Base-by-base conservation (phyloP, 768 basidiomycete genomes). In the Cyclocybe cylindracea region DNA sequence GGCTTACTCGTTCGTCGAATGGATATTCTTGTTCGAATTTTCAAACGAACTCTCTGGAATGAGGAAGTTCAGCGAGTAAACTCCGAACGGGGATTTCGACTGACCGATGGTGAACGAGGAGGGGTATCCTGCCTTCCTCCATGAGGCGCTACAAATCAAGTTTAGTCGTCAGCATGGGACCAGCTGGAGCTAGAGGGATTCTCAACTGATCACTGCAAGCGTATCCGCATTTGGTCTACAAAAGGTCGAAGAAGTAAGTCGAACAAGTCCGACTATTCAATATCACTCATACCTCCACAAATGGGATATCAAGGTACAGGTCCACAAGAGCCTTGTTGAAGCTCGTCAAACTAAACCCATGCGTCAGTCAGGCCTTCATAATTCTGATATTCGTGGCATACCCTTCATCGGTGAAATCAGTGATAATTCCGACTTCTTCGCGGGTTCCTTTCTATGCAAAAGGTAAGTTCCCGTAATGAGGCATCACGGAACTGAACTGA, bases 161-260 rank as follows among this genome's bases (percentile, higher is more conserved):
- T 39, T 36, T 62, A 44, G 51, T 55, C 36, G 56, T 64, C 53
- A 70, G 65, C 58, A 64, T 62, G 55, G 60, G 60, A 56, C 59
- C 55, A 50, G 66, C 60, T 58, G 60, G 58, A 64, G 67, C 63
- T 56, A 62, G 58, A 54, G 44, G 36, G 58, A 60, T 44, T 36
- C 72, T 70, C 60, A 66, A 92, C 89, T 95, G 93, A 69, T 96
- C 94, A 59, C 89, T 91, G 77, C 94, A 97, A 46, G 92, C 93
- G 64, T 97, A 96, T 34, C 90, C 92, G 72, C 94, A 96, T 75
- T 87, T 78, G 50, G 94, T 97, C 76, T 91, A 39, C 18, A 48
- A 35, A 43, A 59, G 32, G 14, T 41, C 19, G 37, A 45, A 48
- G 49, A 34, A 61, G 50, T 55, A 40, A 61, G 57, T 50, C 31